phyloP scores from a whole-genome alignment of 805 yeast genomes.

The Myxozyma geophila region DNA sequence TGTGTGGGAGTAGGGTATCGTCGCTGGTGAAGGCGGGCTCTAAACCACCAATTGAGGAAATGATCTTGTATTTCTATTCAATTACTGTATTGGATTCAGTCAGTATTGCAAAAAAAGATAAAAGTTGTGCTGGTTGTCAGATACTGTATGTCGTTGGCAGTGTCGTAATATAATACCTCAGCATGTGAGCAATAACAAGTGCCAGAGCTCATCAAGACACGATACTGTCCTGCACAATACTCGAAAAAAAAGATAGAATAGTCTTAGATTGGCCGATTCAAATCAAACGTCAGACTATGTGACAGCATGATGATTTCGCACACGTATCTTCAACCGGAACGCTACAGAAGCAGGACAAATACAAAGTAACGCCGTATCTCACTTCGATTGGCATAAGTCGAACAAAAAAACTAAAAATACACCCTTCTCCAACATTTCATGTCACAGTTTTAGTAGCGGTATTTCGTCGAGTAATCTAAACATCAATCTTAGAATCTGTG shows the following conservation, averaged over 20 bases:
- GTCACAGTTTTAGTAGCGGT: slow-evolving; percentile 28
- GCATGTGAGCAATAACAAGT: too few relatives aligned
- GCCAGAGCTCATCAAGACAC: too few relatives aligned
- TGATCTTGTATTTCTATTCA: too few relatives aligned
- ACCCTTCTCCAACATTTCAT: not conserved
- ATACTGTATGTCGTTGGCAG: too few relatives aligned
- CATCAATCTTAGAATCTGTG: not conserved
- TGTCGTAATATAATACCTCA: too few relatives aligned
- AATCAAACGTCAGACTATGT: not conserved
- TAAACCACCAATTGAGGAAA: too few relatives aligned
- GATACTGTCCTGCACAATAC: not conserved
- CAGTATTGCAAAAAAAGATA: too few relatives aligned
- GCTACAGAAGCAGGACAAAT: not conserved
- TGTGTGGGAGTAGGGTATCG: too few relatives aligned
- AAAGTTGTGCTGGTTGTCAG: too few relatives aligned
- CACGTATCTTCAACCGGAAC: not conserved
- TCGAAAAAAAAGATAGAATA: not conserved
- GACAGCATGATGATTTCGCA: not conserved
- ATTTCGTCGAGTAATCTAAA: slow-evolving; percentile 40
- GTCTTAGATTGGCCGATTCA: not conserved
- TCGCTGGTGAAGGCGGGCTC: too few relatives aligned
- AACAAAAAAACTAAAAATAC: not conserved
- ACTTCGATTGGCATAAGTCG: not conserved
- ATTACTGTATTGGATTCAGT: too few relatives aligned
- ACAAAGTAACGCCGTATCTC: not conserved